phyloP scores from a whole-genome alignment of 805 yeast genomes.

The Naumovozyma castellii region DNA sequence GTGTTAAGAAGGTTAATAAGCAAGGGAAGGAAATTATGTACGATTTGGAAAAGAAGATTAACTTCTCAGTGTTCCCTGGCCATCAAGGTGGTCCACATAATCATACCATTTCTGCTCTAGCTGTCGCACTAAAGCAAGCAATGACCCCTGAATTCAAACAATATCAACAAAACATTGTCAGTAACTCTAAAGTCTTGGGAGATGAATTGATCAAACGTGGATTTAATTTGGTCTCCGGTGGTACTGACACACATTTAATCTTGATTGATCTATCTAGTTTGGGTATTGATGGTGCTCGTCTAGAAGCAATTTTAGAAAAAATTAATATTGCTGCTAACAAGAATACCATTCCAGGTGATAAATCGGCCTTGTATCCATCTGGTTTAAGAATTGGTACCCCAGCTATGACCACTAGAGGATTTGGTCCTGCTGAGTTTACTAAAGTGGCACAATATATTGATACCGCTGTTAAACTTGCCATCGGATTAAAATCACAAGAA shows the following conservation, averaged over 20 bases:
- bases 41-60: slow-evolving; percentile 84
- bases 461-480: slow-evolving; percentile 63
- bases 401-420: slow-evolving; percentile 96
- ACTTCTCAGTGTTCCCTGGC: slow-evolving; percentile 97
- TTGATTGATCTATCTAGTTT: slow-evolving; percentile 71
- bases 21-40: slow-evolving; percentile 77
- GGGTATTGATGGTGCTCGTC: slow-evolving; percentile 88
- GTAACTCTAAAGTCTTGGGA: slow-evolving; percentile 74
- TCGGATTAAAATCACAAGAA: slow-evolving; percentile 44
- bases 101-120: slow-evolving; percentile 92
- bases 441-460: slow-evolving; percentile 74
- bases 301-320: slow-evolving; percentile 80
- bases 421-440: slow-evolving; percentile 66
- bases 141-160: slow-evolving; percentile 76
- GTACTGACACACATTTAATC: slow-evolving; percentile 91
- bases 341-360: slow-evolving; percentile 94
- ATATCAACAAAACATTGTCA: slow-evolving; percentile 75
- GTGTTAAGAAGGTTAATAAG: slow-evolving; percentile 72
- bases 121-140: slow-evolving; percentile 91
- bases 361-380: slow-evolving; percentile 90
- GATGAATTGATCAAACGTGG: slow-evolving; percentile 54
- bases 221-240: slow-evolving; percentile 72
- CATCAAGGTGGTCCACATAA: slow-evolving; percentile 99
- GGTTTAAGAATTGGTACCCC: slow-evolving; percentile 97
- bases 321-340: slow-evolving; percentile 92